Evolutionary conservation across 2,329 filamentous ascomycete genomes (phyloP), one percentile per base, ranked within the genome.

Genomic region (Knoxdaviesia capensis): DNA sequence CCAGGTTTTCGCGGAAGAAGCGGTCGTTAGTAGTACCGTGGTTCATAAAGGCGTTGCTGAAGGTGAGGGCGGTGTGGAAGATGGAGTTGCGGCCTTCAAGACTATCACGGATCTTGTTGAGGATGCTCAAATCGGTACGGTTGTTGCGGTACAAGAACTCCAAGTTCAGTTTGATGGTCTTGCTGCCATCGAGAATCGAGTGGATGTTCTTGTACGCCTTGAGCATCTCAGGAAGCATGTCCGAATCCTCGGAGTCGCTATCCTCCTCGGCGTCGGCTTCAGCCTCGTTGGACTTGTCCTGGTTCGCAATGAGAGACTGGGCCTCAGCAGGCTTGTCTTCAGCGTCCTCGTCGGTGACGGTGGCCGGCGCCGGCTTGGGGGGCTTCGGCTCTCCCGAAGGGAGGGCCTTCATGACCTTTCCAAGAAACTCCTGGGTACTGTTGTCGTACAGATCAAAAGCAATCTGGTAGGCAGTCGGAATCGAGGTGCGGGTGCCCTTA

Each of bases 41-140:
- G 57, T 98, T 93, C 90, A 98, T 98, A 58, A 98, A 96, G 7
- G 87, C 90, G 53, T 96, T 96, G 54, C 88, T 90, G 54, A 98
- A 90, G 1, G 90, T 96, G 43, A 98, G 85, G 4, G 87, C 86
- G 1, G 86, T 93, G 60, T 98, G 90, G 71, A 96, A 96, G 51
- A 98, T 98, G 32, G 88, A 96, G 62, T 94, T 96, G 42, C 92
- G 76, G 34, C 87, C 86, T 56, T 98, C 90, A 10, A 98, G 66
- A 51, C 87, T 94, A 57, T 98, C 90, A 41, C 88, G 81, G 38
- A 98, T 79, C 64, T 94, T 94, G 69, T 94, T 94, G 44, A 98
- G 67, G 47, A 98, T 90, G 52, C 77, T 81, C 48, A 86, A 71
- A 54, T 98, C 90, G 35, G 86, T 87, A 55, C 81, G 86, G 62